Conservation (phyloP, 768 basidiomycete species). For the Mycena galopus region DNA sequence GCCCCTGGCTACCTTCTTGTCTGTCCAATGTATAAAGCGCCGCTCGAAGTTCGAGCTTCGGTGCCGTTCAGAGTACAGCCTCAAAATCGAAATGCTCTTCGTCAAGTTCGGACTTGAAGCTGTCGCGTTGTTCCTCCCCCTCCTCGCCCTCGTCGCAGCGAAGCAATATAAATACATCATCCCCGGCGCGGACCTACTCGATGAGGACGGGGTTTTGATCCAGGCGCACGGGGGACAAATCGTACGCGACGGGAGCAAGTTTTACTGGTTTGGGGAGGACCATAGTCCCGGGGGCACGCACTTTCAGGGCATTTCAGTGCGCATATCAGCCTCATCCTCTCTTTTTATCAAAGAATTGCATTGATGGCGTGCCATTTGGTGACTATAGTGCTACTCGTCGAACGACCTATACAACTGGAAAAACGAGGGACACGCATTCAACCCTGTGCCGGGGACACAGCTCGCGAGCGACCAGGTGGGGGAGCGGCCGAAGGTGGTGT, state of each 20-base stretch:
- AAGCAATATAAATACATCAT: slow-evolving; percentile 28
- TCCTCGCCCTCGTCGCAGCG: slow-evolving; percentile 27
- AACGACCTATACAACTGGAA: slow-evolving; percentile 31
- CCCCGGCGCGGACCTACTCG: slow-evolving; percentile 27
- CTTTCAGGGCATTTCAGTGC: slow-evolving; percentile 25
- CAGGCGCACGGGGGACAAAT: slow-evolving; percentile 30
- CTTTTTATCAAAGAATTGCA: slow-evolving; percentile 4
- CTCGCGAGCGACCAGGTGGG: slow-evolving; percentile 30
- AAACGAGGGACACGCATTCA: slow-evolving; percentile 29
- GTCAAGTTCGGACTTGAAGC: slow-evolving; percentile 13
- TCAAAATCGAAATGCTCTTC: slow-evolving; percentile 24
- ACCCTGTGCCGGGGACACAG: slow-evolving; percentile 22
- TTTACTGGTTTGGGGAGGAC: slow-evolving; percentile 29
- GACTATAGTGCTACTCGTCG: slow-evolving; percentile 27
- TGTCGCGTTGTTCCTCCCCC: slow-evolving; percentile 21
- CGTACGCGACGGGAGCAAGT: slow-evolving; percentile 23
- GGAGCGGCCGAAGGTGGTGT: slow-evolving; percentile 31
- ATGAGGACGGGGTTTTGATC: slow-evolving; percentile 24
- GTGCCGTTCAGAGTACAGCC: slow-evolving; percentile 1
- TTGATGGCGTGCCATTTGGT: slow-evolving; percentile 16
- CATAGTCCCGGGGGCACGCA: slow-evolving; percentile 23
- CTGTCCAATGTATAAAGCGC: slow-evolving; percentile 21
- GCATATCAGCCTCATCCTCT: neutral
- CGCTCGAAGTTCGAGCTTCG: neutral
- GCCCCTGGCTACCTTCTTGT: slow-evolving; percentile 21